Base-by-base conservation (phyloP, 805 yeast species). In the Pichia exigua region DNA sequence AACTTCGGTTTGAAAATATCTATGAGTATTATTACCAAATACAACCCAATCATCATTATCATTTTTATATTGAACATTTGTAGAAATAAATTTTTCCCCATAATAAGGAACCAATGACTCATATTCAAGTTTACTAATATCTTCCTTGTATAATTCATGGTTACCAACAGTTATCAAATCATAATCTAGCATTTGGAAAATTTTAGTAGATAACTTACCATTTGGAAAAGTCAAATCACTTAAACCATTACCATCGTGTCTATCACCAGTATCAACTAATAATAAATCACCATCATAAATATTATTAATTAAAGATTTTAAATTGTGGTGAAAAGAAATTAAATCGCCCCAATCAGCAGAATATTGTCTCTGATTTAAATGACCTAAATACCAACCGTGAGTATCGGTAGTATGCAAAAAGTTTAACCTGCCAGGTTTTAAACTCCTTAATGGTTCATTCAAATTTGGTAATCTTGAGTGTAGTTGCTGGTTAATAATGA, bases 341-440 rank as follows among this genome's bases (percentile, higher is more conserved):
- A 85, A 87, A 61, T 92, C 96, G 11, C 97, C 97, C 96, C 96
- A 92, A 64, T 91, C 87, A 5, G 87, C 94, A 40, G 83, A 77
- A 65, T 83, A 92, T 52, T 79, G 81, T 28, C 77, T 73, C 65
- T 91, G 97, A 57, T 83, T 82, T 41, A 80, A 60, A 69, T 92
- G 99, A 0, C 97, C 97, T 6, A 92, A 82, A 56, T 85, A 79
- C 99, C 99, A 94, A 1, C 94, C 97, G 66, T 94, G 99, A 2
- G 97, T 92, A 61, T 94, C 99, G 0, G 99, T 94, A 1, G 98
- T 91, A 62, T 92, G 98, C 26, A 92, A 61, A 59, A 94, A 87
- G 69, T 94, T 92, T 45, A 94, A 52, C 51, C 83, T 79, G 0
- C 91, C 90, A 77, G 90, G 75, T 12, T 66, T 61, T 30, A 90